A percentile compares a stretch with the other conserved stretches of the same genome.
These are phyloP conservation scores for Neofusicoccum sp. DNA, from an alignment of 2,329 filamentous ascomycete genomes.

Conservation along the genomic window DNA sequence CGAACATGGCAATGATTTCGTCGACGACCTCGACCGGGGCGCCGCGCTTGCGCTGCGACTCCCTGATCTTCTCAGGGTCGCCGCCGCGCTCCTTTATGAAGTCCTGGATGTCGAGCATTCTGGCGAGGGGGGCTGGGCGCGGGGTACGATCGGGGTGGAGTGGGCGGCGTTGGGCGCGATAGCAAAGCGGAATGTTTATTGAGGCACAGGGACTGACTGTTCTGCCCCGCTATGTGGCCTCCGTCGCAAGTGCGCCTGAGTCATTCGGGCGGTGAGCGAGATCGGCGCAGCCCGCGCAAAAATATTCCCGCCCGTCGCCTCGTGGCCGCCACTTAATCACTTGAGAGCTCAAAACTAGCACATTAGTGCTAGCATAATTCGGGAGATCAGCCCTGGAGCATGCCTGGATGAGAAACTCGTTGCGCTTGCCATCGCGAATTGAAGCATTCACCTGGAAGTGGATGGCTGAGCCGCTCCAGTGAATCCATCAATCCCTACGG, in stretches of 20 bases:
- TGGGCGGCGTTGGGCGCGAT: neutral
- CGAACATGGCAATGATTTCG: conserved; percentile 82
- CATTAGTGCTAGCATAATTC: neutral
- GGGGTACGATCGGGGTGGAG: neutral
- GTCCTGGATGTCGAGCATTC: conserved; percentile 49
- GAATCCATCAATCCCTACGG: too few species aligned
- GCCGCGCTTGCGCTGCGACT: conserved; percentile 81
- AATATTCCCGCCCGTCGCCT: neutral
- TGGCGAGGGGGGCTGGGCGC: neutral
- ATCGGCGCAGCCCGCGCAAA: neutral
- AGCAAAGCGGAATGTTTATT: conserved; percentile 12
- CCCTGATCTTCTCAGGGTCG: conserved; percentile 85
- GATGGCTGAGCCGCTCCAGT: too few species aligned
- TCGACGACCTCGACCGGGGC: conserved; percentile 83
- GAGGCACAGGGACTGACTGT: neutral
- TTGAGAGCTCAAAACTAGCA: too few species aligned
- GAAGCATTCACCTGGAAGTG: too few species aligned
- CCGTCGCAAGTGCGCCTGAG: conserved; percentile 13
- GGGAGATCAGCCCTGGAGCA: neutral
- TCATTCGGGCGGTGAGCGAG: conserved; percentile 17
- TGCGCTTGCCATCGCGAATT: neutral
- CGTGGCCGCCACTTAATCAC: neutral
- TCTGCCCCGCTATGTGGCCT: conserved; percentile 18
- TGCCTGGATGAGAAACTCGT: neutral
- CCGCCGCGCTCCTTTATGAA: conserved; percentile 76